Percentiles rank a stretch among this genome's conserved stretches.
These are phyloP conservation scores for Pseudofabraea citricarpa DNA, from an alignment of 2,329 filamentous ascomycete genomes.

Conservation along the genomic window DNA sequence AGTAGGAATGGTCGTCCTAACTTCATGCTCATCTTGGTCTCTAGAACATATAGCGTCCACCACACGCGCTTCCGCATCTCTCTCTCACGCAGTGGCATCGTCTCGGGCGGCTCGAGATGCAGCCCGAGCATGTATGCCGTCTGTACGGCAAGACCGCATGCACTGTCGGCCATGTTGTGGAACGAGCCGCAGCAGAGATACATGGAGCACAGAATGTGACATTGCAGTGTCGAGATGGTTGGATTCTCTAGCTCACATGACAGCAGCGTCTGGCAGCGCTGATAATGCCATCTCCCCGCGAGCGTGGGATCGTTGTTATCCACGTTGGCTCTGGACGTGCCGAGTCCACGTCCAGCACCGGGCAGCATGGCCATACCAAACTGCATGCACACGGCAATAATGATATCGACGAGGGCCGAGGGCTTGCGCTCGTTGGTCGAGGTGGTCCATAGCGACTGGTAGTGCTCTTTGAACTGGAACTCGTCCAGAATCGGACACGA, in stretches of 20 bases:
- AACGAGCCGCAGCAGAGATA: slow-evolving; percentile 35
- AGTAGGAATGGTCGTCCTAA: slow-evolving; percentile 31
- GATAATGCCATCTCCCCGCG: slow-evolving; percentile 34
- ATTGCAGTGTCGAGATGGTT: slow-evolving; percentile 34
- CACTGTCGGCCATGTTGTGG: slow-evolving; percentile 33
- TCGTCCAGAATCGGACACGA: slow-evolving; percentile 39
- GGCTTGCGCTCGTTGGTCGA: slow-evolving; percentile 29
- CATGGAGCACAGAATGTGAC: slow-evolving; percentile 32
- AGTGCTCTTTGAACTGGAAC: slow-evolving; percentile 37
- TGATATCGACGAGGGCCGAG: slow-evolving; percentile 47
- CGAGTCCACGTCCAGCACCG: slow-evolving; percentile 6
- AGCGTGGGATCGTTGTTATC: slow-evolving; percentile 27
- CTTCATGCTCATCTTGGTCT: slow-evolving; percentile 33
- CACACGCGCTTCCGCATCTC: slow-evolving; percentile 40
- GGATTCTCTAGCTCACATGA: slow-evolving; percentile 32
- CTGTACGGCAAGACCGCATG: slow-evolving; percentile 29
- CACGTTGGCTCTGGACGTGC: too few species aligned
- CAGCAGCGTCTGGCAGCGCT: slow-evolving; percentile 33
- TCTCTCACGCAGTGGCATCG: slow-evolving; percentile 23
- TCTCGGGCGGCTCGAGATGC: slow-evolving; percentile 32
- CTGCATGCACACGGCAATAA: slow-evolving; percentile 48
- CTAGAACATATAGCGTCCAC: slow-evolving; percentile 40
- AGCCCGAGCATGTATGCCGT: slow-evolving; percentile 35
- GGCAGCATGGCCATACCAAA: slow-evolving; percentile 30
- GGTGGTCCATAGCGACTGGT: slow-evolving; percentile 35